Conservation (phyloP, 1,284 basidiomycete species). For the Papiliotrema flavescens region DNA sequence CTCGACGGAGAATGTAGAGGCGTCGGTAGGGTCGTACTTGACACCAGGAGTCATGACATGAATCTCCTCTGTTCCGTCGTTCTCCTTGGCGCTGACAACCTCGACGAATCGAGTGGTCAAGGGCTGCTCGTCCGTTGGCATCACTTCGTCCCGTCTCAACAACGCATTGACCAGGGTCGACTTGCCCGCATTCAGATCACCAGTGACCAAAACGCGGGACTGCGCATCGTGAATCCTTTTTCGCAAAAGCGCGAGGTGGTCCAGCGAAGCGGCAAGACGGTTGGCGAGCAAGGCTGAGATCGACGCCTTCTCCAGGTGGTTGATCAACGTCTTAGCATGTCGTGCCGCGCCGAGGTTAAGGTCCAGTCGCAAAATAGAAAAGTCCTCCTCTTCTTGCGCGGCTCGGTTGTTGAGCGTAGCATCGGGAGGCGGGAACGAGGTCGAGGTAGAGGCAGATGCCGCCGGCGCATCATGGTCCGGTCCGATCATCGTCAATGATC, state of each 20-base stretch:
- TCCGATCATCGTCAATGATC: slow-evolving; percentile 24
- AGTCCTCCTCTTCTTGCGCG: slow-evolving; percentile 53
- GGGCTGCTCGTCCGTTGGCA: slow-evolving; percentile 98
- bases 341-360: slow-evolving; percentile 80
- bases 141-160: slow-evolving; percentile 72
- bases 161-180: slow-evolving; percentile 97
- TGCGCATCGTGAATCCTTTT: slow-evolving; percentile 85
- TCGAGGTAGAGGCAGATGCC: slow-evolving; percentile 9
- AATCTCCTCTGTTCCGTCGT: slow-evolving; percentile 53
- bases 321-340: slow-evolving; percentile 74
- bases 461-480: slow-evolving; percentile 3
- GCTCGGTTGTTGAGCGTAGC: slow-evolving; percentile 53
- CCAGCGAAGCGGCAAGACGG: slow-evolving; percentile 69
- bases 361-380: slow-evolving; percentile 85
- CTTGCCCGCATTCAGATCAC: slow-evolving; percentile 97
- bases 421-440: slow-evolving; percentile 43
- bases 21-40: slow-evolving; percentile 69
- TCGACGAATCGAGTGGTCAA: slow-evolving; percentile 97
- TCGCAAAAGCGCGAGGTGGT: slow-evolving; percentile 80
- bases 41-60: slow-evolving; percentile 53
- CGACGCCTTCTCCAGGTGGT: slow-evolving; percentile 85
- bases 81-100: slow-evolving; percentile 87
- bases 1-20: slow-evolving; percentile 70
- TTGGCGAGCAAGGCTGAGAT: slow-evolving; percentile 90
- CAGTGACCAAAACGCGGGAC: slow-evolving; percentile 97